A percentile compares a stretch with the other conserved stretches of the same genome.
Evolutionary conservation across 2,329 filamentous ascomycete species (phyloP).

Genomic region (Emergomyces orientalis): DNA sequence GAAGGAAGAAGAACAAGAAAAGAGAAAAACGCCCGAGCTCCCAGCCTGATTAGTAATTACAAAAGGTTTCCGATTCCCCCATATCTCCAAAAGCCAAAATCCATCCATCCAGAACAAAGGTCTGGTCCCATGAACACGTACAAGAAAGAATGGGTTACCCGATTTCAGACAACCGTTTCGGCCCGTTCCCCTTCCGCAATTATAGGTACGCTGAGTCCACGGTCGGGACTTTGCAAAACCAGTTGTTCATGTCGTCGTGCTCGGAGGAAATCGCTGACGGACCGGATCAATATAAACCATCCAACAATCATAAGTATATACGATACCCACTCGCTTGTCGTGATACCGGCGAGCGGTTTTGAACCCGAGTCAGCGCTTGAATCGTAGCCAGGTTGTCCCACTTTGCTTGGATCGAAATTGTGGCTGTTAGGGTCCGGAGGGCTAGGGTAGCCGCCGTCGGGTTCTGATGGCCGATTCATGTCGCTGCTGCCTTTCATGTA

Average conservation of each 20-base stretch:
- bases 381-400: slow-evolving; percentile 39
- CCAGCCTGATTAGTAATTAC: background rate
- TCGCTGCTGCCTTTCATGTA: slow-evolving; percentile 65
- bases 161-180: slow-evolving; percentile 60
- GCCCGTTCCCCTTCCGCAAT: slow-evolving; percentile 76
- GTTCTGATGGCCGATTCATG: slow-evolving; percentile 23
- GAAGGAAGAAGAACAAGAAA: slow-evolving; percentile 11
- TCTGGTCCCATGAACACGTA: background rate
- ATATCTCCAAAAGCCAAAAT: slow-evolving; percentile 12
- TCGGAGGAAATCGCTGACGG: slow-evolving; percentile 81
- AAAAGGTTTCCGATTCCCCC: background rate
- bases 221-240: slow-evolving; percentile 83
- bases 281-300: slow-evolving; percentile 93
- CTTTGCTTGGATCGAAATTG: slow-evolving; percentile 68
- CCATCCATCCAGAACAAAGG: background rate
- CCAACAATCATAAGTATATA: slow-evolving; percentile 94
- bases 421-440: slow-evolving; percentile 85
- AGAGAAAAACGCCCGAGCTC: slow-evolving; percentile 9
- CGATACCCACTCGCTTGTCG: slow-evolving; percentile 75
- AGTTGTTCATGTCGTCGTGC: slow-evolving; percentile 86
- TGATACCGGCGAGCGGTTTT: slow-evolving; percentile 47
- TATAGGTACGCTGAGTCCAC: slow-evolving; percentile 73
- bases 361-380: slow-evolving; percentile 12
- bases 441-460: slow-evolving; percentile 44
- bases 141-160: background rate